Conservation (phyloP, 331 rosid genomes). For the Malus hybrid region DNA sequence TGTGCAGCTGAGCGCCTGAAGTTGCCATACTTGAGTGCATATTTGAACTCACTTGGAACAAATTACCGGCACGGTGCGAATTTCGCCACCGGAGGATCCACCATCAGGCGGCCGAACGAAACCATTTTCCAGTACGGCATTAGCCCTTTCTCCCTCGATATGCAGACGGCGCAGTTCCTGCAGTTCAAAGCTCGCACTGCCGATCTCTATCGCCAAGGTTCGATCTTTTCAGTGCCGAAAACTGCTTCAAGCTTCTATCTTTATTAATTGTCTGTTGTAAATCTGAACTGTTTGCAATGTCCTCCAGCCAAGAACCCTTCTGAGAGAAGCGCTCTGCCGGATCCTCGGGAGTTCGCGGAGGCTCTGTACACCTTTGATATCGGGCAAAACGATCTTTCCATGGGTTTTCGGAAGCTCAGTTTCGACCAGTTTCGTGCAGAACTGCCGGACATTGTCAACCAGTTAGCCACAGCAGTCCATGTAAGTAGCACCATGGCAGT, state of each 20-base stretch:
- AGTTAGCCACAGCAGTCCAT: conserved; percentile 68
- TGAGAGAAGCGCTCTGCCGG: conserved; percentile 59
- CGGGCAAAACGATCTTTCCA: conserved; percentile 90
- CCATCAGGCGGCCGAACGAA: conserved; percentile 76
- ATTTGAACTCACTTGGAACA: conserved; percentile 79
- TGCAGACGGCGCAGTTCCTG: conserved; percentile 64
- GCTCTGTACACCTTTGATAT: conserved; percentile 91
- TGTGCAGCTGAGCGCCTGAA: conserved; percentile 65
- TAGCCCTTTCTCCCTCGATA: conserved; percentile 83
- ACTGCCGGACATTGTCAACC: conserved; percentile 68
- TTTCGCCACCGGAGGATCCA: conserved; percentile 95
- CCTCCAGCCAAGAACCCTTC: conserved; percentile 43
- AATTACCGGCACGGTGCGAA: conserved; percentile 84
- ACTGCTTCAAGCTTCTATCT: background rate
- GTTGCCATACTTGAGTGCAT: conserved; percentile 91
- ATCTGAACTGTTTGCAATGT: background rate
- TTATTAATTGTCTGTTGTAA: background rate
- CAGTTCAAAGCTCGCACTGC: conserved; percentile 64
- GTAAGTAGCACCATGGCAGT: conserved; percentile 30
- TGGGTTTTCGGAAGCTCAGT: conserved; percentile 65
- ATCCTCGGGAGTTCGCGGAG: conserved; percentile 70
- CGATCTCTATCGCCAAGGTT: conserved; percentile 65
- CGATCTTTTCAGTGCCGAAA: background rate
- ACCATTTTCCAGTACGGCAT: conserved; percentile 80
- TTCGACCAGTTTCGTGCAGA: conserved; percentile 57